phyloP scores from a whole-genome alignment of 108 stramenopile genomes.

The Epithemia pelagica region DNA sequence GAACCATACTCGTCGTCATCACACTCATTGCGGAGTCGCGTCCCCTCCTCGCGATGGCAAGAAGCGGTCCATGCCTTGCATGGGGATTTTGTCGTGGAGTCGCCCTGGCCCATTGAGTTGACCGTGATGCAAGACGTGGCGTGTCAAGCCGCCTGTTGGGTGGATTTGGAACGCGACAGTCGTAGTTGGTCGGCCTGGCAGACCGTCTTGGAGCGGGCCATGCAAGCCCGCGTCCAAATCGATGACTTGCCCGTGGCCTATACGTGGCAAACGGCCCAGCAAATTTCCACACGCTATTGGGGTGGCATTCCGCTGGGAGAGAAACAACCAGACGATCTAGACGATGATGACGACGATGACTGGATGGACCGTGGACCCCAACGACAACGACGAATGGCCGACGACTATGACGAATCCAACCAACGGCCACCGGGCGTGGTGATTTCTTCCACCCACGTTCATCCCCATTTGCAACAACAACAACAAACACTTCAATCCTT shows the following conservation, averaged over 20 bases:
- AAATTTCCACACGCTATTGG: neutral
- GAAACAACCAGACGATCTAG: neutral
- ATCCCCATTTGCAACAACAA: neutral
- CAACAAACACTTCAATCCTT: too few relatives aligned
- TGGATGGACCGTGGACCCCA: neutral
- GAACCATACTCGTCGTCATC: too few relatives aligned
- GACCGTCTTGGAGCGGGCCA: neutral
- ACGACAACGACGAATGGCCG: neutral
- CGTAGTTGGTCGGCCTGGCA: neutral
- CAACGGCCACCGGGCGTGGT: neutral
- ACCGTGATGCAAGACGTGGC: neutral
- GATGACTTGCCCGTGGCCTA: conserved; percentile 5
- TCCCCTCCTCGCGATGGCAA: neutral
- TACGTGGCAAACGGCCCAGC: neutral
- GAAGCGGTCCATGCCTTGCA: neutral
- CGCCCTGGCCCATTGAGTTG: neutral
- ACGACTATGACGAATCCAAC: neutral
- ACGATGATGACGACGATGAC: neutral
- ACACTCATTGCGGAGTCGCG: too few relatives aligned
- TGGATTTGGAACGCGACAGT: neutral
- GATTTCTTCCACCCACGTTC: neutral
- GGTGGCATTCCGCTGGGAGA: conserved; percentile 5
- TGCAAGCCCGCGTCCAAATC: neutral
- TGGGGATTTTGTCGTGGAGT: neutral
- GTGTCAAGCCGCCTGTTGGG: neutral